These are phyloP conservation scores for Teratosphaeriaceae sp. DNA, from an alignment of 2,329 filamentous ascomycete species.

Conservation along the genomic window DNA sequence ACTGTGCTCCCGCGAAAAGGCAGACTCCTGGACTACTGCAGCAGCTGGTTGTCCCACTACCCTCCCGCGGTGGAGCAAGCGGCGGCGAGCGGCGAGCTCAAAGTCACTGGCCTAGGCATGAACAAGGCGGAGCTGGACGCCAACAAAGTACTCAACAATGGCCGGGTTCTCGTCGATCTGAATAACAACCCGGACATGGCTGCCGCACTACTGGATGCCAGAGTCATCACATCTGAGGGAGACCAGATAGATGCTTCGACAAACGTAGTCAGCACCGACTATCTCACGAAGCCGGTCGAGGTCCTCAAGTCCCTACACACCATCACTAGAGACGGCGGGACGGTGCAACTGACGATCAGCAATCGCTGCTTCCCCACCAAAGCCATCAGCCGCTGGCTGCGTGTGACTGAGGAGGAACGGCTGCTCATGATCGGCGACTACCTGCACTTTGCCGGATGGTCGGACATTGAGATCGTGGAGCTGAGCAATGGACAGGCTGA, in stretches of 20 bases:
- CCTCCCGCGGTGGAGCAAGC: constrained; percentile 29
- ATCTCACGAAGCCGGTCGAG: constrained; percentile 41
- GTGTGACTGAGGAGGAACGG: constrained; percentile 38
- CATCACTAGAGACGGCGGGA: constrained; percentile 37
- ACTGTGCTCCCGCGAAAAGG: constrained; percentile 35
- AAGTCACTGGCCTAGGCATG: constrained; percentile 45
- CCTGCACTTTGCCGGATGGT: constrained; percentile 46
- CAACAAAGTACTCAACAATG: constrained; percentile 34
- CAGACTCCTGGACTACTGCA: constrained; percentile 45
- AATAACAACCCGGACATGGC: constrained; percentile 34
- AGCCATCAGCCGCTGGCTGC: constrained; percentile 43
- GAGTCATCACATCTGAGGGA: constrained; percentile 8
- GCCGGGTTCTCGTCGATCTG: constrained; percentile 37
- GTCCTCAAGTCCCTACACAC: constrained; percentile 38
- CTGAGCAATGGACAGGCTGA: constrained; percentile 35
- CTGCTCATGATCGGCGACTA: constrained; percentile 48
- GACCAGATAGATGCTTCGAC: constrained; percentile 39
- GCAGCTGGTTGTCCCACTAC: constrained; percentile 45
- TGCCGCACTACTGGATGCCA: constrained; percentile 11
- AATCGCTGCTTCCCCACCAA: constrained; percentile 51
- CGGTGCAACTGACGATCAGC: constrained; percentile 45
- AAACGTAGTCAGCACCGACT: constrained; percentile 48
- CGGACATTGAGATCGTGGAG: constrained; percentile 47
- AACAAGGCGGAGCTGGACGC: constrained; percentile 39
- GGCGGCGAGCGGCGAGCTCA: constrained; percentile 26